phyloP scores from a whole-genome alignment of 768 basidiomycete species.

The Rhodotorula sphaerocarpa region DNA sequence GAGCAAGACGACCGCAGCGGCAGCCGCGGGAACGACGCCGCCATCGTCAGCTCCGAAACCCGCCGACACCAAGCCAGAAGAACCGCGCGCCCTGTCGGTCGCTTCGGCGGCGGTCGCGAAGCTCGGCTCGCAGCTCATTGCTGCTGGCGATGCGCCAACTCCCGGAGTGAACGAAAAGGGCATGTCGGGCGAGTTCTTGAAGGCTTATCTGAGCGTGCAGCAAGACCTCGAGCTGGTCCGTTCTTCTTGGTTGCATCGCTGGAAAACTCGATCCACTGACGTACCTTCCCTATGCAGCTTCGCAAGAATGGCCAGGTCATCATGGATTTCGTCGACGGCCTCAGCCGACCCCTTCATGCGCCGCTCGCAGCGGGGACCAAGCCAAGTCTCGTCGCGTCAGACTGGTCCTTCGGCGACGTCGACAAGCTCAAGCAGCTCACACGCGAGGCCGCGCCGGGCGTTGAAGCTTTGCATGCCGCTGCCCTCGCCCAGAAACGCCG shows the following conservation, averaged over 20 bases:
- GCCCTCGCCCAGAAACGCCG: constrained; percentile 23
- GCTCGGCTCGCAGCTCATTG: constrained; percentile 19
- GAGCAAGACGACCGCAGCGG: neutral
- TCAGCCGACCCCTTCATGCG: constrained; percentile 1
- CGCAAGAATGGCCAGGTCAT: neutral
- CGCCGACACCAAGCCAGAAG: neutral
- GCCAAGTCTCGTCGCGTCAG: constrained; percentile 4
- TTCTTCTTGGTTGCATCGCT: neutral
- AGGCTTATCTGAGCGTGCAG: constrained; percentile 29
- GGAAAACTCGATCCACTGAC: neutral
- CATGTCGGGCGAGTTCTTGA: constrained; percentile 37
- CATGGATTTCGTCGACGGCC: constrained; percentile 10
- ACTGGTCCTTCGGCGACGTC: constrained; percentile 31
- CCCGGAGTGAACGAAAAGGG: constrained; percentile 35
- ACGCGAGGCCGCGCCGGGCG: constrained; percentile 12
- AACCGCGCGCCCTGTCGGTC: neutral
- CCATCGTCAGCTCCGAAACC: neutral
- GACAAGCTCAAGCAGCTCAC: constrained; percentile 14
- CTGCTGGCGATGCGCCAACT: neutral
- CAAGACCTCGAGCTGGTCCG: constrained; percentile 33
- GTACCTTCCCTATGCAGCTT: neutral
- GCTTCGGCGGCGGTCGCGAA: constrained; percentile 2
- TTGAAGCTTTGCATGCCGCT: constrained; percentile 8
- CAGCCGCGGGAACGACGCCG: neutral
- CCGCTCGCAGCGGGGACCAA: neutral